Conservation (phyloP, 768 basidiomycete species). For the Phanerodontia chrysosporium region DNA sequence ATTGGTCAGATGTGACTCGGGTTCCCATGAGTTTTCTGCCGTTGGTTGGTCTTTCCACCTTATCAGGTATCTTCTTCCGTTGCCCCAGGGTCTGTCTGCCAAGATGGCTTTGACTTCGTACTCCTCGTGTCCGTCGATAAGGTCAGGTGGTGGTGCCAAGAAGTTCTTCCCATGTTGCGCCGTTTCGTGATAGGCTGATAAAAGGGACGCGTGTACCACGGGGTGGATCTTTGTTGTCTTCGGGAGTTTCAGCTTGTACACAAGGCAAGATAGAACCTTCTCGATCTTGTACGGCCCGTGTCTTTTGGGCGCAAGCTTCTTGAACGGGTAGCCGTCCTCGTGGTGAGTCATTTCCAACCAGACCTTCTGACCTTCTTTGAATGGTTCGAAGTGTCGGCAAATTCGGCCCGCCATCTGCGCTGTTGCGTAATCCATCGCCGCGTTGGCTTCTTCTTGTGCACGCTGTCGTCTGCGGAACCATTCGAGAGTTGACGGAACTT, state of each 20-base stretch:
- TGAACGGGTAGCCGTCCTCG: background rate
- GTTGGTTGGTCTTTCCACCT: background rate
- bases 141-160: background rate
- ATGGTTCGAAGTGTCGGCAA: background rate
- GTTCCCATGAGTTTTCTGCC: background rate
- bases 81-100: background rate
- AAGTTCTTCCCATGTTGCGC: slow-evolving; percentile 4
- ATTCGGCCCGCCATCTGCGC: background rate
- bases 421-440: background rate
- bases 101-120: slow-evolving; percentile 9
- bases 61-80: background rate
- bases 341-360: background rate
- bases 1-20: background rate
- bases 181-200: slow-evolving; percentile 10
- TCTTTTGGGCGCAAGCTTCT: background rate
- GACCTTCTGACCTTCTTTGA: background rate
- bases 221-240: slow-evolving; percentile 9
- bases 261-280: background rate
- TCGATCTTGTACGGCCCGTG: background rate
- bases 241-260: slow-evolving; percentile 10
- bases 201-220: slow-evolving; percentile 10
- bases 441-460: background rate
- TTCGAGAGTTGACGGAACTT: slow-evolving; percentile 13
- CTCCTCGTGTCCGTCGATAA: slow-evolving; percentile 12
- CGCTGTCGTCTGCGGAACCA: slow-evolving; percentile 29